These are phyloP conservation scores for Tulasnella sp. DNA, from an alignment of 768 basidiomycete species.

Conservation along the genomic window DNA sequence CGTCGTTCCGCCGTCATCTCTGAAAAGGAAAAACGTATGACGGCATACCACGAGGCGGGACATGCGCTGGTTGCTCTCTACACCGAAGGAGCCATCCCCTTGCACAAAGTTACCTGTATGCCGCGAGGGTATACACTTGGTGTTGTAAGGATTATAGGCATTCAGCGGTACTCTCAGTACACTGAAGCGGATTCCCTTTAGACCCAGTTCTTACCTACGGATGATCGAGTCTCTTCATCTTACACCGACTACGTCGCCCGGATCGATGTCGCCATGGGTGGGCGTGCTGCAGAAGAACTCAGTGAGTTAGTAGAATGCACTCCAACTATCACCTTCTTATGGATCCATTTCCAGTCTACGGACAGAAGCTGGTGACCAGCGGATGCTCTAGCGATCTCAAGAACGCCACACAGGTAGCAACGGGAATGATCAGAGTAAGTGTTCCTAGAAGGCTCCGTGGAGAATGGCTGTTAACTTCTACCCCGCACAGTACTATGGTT, in stretches of 20 bases:
- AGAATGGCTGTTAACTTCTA: not conserved
- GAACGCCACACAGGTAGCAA: slow-evolving; percentile 70
- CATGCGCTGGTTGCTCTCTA: slow-evolving; percentile 92
- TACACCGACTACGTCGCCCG: slow-evolving; percentile 66
- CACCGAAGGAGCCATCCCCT: slow-evolving; percentile 90
- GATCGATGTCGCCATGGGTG: slow-evolving; percentile 91
- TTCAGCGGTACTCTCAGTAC: slow-evolving; percentile 1
- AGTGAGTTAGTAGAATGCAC: slow-evolving; percentile 39
- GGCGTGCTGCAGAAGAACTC: slow-evolving; percentile 89
- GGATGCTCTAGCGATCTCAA: slow-evolving; percentile 86
- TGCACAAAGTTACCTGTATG: slow-evolving; percentile 97
- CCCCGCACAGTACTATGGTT: slow-evolving; percentile 57
- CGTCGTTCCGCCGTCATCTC: slow-evolving; percentile 84
- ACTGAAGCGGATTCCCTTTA: slow-evolving; percentile 6
- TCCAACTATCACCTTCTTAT: slow-evolving; percentile 9
- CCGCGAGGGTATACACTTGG: slow-evolving; percentile 93
- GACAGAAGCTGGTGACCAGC: slow-evolving; percentile 78
- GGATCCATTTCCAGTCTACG: slow-evolving; percentile 54
- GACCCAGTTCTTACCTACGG: slow-evolving; percentile 73
- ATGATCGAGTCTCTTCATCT: slow-evolving; percentile 65
- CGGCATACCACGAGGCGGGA: slow-evolving; percentile 96
- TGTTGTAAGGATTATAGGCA: slow-evolving; percentile 43
- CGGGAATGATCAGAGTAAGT: slow-evolving; percentile 81
- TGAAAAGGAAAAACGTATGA: slow-evolving; percentile 75
- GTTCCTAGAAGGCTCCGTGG: not conserved